Evolutionary conservation across 2,329 filamentous ascomycete species (phyloP), one percentile per base, ranked within the genome.

Genomic region (Penicillium freii): DNA sequence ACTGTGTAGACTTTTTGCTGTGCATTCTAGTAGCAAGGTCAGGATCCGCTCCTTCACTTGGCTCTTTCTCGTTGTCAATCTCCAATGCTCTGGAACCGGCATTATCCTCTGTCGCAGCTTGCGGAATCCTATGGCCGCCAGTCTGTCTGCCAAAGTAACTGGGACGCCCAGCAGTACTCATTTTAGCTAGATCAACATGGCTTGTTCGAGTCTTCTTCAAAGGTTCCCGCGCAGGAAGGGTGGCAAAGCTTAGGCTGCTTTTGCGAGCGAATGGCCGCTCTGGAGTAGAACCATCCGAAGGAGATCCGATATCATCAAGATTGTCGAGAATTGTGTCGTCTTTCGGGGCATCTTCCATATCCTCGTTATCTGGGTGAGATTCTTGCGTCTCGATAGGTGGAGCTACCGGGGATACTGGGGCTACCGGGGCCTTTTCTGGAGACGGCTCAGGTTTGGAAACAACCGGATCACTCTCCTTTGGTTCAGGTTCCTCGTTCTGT

Each of bases 161-260:
- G 46, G 83, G 85, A 57, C 88, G 83, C n/a, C 80, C 80, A 9
- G 68, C 64, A 27, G 66, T 67, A 56, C 60, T 71, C 31, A 70
- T 63, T 65, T 78, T 82, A 34, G 72, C 68, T 57, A 84, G 82
- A 51, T 96, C 90, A 36, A 92, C 72, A 63, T 96, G 88, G 68
- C 91, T 96, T 7, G 86, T 90, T 59, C 90, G 82, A 23, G 91
- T 95, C 77, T 95, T 95, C 17, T 95, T 95, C 17, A 84, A 86
- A 51, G 93, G 93, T 69, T 97, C 93, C 60, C 94, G 85, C 3
- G 93, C 92, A 31, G 94, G 94, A 13, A 99, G 81, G 19, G 94
- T 91, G 38, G 94, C 91, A 76, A 99, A 97, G 58, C 90, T 96
- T 59, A 99, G 82, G 72, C 93, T 97, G 75, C 92, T 96, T 80